A percentile compares a stretch with the other conserved stretches of the same genome.
These are phyloP conservation scores for Marasmius sp. DNA, from an alignment of 1,284 basidiomycete species.

Conservation along the genomic window DNA sequence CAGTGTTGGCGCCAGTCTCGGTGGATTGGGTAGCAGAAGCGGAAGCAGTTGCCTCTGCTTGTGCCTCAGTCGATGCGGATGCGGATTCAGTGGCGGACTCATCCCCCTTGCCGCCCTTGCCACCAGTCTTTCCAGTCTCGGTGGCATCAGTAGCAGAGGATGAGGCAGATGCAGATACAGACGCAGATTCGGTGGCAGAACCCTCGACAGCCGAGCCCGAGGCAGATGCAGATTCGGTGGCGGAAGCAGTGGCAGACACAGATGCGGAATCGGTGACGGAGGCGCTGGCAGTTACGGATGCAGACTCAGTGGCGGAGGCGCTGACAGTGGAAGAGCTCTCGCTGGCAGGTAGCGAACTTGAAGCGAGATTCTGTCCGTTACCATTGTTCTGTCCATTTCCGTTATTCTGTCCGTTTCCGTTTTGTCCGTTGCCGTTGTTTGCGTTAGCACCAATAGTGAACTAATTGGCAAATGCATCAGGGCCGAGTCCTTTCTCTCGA, in stretches of 20 bases:
- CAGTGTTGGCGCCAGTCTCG: too few relatives aligned
- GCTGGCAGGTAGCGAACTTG: neutral
- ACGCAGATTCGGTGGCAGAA: neutral
- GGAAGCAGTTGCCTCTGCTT: too few relatives aligned
- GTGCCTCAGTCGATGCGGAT: too few relatives aligned
- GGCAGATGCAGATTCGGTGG: neutral
- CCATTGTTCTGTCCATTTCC: neutral
- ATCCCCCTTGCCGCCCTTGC: neutral
- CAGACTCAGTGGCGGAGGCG: neutral
- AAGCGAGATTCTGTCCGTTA: neutral
- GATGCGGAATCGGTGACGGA: neutral
- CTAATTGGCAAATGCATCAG: neutral
- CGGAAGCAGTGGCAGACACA: neutral
- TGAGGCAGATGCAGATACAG: neutral
- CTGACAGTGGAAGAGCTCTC: neutral
- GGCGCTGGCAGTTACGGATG: neutral
- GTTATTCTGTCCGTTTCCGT: neutral
- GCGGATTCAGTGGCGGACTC: neutral
- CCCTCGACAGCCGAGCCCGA: neutral
- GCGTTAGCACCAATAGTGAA: neutral
- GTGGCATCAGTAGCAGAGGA: neutral
- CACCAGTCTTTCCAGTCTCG: neutral
- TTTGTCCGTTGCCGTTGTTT: neutral
- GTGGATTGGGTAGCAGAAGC: too few relatives aligned
- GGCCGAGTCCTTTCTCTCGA: neutral